A percentile compares a stretch with the other conserved stretches of the same genome.
These are phyloP conservation scores for Tinospora cordifolia DNA, from an alignment of 164 flowering plant species.

Conservation along the genomic window DNA sequence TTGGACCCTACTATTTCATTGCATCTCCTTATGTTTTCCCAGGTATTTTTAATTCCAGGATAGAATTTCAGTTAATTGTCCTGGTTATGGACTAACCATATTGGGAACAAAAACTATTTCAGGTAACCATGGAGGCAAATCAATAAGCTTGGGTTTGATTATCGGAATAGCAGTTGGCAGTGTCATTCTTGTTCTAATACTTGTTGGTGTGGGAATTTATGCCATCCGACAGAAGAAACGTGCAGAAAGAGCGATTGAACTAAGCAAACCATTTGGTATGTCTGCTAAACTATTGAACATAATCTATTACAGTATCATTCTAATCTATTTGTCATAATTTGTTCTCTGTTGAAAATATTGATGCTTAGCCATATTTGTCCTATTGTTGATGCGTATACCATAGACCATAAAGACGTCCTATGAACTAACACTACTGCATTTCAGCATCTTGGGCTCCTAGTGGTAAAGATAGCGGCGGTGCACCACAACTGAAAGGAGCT, in stretches of 20 bases:
- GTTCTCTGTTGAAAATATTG: too few species aligned
- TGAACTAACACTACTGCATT: too few species aligned
- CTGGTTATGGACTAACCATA: slow-evolving; percentile 13
- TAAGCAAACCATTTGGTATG: slow-evolving; percentile 66
- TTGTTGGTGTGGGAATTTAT: slow-evolving; percentile 44
- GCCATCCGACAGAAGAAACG: slow-evolving; percentile 67
- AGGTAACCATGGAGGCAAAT: slow-evolving; percentile 20
- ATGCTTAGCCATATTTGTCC: too few species aligned
- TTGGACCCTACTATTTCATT: slow-evolving; percentile 61
- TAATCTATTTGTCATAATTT: too few species aligned
- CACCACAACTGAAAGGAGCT: slow-evolving; percentile 74
- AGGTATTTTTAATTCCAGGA: slow-evolving; percentile 31
- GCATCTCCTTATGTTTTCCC: slow-evolving; percentile 44
- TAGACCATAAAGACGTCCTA: too few species aligned
- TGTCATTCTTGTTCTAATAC: slow-evolving; percentile 36
- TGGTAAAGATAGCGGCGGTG: too few species aligned
- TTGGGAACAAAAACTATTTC: slow-evolving; percentile 16
- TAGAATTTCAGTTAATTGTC: not conserved
- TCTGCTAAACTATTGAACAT: not conserved
- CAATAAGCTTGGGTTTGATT: slow-evolving; percentile 31
- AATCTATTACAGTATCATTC: not conserved
- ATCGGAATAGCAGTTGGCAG: slow-evolving; percentile 47
- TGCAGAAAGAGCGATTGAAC: slow-evolving; percentile 58
- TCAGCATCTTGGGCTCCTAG: too few species aligned
- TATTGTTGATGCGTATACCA: too few species aligned